Conservation (phyloP, 2,329 filamentous ascomycete species). For the Ophiosphaerella herpotricha region DNA sequence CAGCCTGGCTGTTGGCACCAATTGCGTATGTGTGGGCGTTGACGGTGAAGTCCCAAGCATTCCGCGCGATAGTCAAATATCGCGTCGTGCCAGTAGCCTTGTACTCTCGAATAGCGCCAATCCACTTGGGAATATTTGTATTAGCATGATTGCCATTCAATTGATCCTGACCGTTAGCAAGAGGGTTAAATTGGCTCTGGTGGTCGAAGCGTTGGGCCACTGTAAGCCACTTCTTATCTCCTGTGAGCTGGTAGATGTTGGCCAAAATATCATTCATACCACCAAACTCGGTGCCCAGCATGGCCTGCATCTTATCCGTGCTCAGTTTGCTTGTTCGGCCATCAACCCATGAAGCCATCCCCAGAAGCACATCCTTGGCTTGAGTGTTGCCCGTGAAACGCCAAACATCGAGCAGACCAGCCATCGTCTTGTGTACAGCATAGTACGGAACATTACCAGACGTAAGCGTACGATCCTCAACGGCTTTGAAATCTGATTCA, state of each 20-base stretch:
- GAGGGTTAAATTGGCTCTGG: slow-evolving; percentile 52
- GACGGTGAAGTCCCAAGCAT: slow-evolving; percentile 56
- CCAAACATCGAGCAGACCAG: slow-evolving; percentile 58
- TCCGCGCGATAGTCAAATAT: slow-evolving; percentile 56
- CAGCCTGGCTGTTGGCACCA: slow-evolving; percentile 59
- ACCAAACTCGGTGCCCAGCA: slow-evolving; percentile 58
- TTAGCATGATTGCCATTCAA: slow-evolving; percentile 59
- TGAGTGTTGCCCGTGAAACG: slow-evolving; percentile 50
- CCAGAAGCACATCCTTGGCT: slow-evolving; percentile 52
- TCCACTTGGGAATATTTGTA: slow-evolving; percentile 61
- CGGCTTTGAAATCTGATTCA: slow-evolving; percentile 54
- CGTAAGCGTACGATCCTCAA: slow-evolving; percentile 51
- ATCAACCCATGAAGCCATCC: slow-evolving; percentile 56
- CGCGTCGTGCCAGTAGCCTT: slow-evolving; percentile 52
- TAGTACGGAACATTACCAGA: slow-evolving; percentile 62
- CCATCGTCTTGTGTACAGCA: slow-evolving; percentile 59
- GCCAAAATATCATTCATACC: slow-evolving; percentile 60
- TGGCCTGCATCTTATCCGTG: slow-evolving; percentile 53
- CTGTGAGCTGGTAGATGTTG: slow-evolving; percentile 54
- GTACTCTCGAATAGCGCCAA: slow-evolving; percentile 56
- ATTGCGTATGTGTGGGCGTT: slow-evolving; percentile 58
- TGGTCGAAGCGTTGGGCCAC: slow-evolving; percentile 58
- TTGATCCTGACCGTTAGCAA: slow-evolving; percentile 52
- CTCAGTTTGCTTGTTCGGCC: slow-evolving; percentile 51
- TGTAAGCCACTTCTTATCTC: slow-evolving; percentile 53